Percentiles rank a stretch among this genome's conserved stretches.
phyloP scores from a whole-genome alignment of 2,329 filamentous ascomycete genomes.

The Pseudogymnoascus sp. region DNA sequence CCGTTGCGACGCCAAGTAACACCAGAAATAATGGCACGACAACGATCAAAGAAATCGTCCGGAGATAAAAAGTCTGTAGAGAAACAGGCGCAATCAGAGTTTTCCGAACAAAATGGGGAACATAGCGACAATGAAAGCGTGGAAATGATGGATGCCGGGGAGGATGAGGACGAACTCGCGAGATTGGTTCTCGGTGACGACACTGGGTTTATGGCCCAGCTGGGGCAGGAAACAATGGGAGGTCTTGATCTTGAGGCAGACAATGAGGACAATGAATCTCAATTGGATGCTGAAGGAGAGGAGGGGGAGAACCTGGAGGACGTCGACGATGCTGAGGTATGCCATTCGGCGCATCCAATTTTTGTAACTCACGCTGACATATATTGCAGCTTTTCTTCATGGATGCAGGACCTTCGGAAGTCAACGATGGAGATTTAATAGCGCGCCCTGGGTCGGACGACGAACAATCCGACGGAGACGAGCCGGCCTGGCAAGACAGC shows the following conservation, averaged over 20 bases:
- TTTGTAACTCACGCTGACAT: background rate
- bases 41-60: conserved; percentile 23
- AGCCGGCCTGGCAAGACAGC: conserved; percentile 82
- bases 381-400: conserved; percentile 29
- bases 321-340: conserved; percentile 61
- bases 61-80: conserved; percentile 16
- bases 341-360: conserved; percentile 12
- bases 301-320: conserved; percentile 50
- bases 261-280: conserved; percentile 13
- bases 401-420: conserved; percentile 26
- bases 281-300: conserved; percentile 18
- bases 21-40: conserved; percentile 22
- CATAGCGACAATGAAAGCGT: conserved; percentile 25
- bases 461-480: conserved; percentile 36
- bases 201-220: conserved; percentile 66
- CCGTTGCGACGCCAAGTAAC: conserved; percentile 1
- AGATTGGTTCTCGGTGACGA: conserved; percentile 81
- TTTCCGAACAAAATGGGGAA: conserved; percentile 13
- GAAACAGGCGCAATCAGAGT: conserved; percentile 2
- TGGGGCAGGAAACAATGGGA: conserved; percentile 48
- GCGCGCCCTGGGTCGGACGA: conserved; percentile 21
- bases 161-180: conserved; percentile 78
- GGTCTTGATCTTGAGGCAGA: conserved; percentile 20
- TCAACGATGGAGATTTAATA: conserved; percentile 19
- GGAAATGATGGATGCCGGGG: conserved; percentile 58